Conservation (phyloP, 179 eudicot genomes). For the Beta lomatogona region DNA sequence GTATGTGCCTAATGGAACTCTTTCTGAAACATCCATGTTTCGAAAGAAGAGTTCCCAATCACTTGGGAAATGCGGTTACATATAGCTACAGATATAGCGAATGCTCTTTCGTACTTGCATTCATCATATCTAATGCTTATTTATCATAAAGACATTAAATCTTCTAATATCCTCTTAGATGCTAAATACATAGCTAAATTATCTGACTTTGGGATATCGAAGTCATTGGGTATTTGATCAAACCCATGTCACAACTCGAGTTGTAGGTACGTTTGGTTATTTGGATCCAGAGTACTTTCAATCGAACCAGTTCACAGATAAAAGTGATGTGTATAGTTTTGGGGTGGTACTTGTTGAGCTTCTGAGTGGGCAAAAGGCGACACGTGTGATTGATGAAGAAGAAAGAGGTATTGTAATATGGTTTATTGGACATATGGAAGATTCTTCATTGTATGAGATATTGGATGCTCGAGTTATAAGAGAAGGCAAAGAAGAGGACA, state of each 20-base stretch:
- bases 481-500: constrained; percentile 15
- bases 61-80: constrained; percentile 32
- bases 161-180: constrained; percentile 32
- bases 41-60: constrained; percentile 28
- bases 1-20: constrained; percentile 42
- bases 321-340: constrained; percentile 40
- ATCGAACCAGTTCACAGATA: constrained; percentile 27
- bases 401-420: constrained; percentile 21
- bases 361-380: constrained; percentile 36
- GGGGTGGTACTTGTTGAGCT: constrained; percentile 51
- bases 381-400: constrained; percentile 6
- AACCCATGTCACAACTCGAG: constrained; percentile 29
- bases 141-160: constrained; percentile 31
- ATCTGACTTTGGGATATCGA: constrained; percentile 33
- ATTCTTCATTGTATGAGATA: constrained; percentile 15
- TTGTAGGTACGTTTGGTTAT: constrained; percentile 33
- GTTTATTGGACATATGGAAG: constrained; percentile 13
- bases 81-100: constrained; percentile 29
- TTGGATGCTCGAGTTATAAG: constrained; percentile 26
- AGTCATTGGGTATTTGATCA: constrained; percentile 26
- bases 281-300: constrained; percentile 34
- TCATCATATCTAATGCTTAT: constrained; percentile 24
- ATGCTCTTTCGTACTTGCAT: constrained; percentile 31
- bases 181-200: constrained; percentile 29
- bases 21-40: constrained; percentile 31